phyloP scores from a whole-genome alignment of 2,329 filamentous ascomycete genomes.

The Epicoccum nigrum region DNA sequence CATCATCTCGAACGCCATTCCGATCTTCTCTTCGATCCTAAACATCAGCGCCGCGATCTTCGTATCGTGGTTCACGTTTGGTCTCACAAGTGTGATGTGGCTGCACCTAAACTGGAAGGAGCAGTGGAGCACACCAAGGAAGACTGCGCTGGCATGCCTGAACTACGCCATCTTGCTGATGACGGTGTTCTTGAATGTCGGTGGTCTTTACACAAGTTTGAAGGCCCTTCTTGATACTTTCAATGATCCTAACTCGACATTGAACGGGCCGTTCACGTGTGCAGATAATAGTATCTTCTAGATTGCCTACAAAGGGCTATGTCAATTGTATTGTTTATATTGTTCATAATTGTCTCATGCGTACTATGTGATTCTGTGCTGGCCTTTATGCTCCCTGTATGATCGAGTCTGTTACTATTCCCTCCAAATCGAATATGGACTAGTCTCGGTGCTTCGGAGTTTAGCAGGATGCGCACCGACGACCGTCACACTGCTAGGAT shows the following conservation, averaged over 20 bases:
- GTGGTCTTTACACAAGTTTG: conserved; percentile 35
- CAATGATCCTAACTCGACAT: conserved; percentile 29
- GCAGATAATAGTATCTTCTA: conserved; percentile 40
- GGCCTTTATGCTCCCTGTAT: too few relatives aligned
- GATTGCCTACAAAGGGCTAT: background rate
- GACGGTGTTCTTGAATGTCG: conserved; percentile 35
- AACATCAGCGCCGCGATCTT: conserved; percentile 64
- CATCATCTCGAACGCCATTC: conserved; percentile 52
- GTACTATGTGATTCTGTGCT: too few relatives aligned
- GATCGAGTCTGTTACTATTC: too few relatives aligned
- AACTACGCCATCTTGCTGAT: conserved; percentile 52
- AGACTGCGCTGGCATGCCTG: conserved; percentile 53
- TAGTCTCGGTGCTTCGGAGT: background rate
- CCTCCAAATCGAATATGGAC: background rate
- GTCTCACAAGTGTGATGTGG: conserved; percentile 55
- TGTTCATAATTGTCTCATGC: background rate
- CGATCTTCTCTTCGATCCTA: conserved; percentile 66
- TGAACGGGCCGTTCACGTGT: conserved; percentile 40
- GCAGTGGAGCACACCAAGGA: conserved; percentile 37
- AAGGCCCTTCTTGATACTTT: conserved; percentile 38
- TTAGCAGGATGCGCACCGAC: background rate
- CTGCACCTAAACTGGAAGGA: conserved; percentile 53
- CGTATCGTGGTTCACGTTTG: conserved; percentile 69
- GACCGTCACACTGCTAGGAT: background rate
- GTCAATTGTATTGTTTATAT: conserved; percentile 1